Evolutionary conservation across 1,139 yeast genomes (phyloP).

Genomic region (Debaryomycetaceae sp.): DNA sequence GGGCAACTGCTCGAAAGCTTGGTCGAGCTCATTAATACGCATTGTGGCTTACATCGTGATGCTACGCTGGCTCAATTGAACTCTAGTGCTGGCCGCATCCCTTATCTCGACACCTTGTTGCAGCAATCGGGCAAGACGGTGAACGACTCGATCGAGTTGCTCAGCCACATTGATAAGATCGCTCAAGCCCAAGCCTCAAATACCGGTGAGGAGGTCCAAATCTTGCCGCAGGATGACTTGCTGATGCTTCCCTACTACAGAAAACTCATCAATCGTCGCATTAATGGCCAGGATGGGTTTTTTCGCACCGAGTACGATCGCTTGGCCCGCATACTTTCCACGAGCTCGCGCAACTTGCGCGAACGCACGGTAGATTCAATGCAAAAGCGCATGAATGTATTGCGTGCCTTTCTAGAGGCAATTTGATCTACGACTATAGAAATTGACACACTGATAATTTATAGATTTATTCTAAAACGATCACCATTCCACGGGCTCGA

Average conservation of each 20-base stretch:
- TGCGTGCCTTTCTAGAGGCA: slow-evolving; percentile 28
- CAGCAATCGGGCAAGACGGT: slow-evolving; percentile 7
- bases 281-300: slow-evolving; percentile 44
- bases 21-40: slow-evolving; percentile 45
- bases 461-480: slow-evolving; percentile 3
- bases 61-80: slow-evolving; percentile 45
- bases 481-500: slow-evolving; percentile 53
- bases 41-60: slow-evolving; percentile 53
- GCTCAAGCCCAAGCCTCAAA: slow-evolving; percentile 1
- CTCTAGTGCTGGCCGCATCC: slow-evolving; percentile 52
- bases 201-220: slow-evolving; percentile 1
- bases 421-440: slow-evolving; percentile 3
- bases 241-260: slow-evolving; percentile 39
- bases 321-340: slow-evolving; percentile 40
- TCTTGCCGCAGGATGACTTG: slow-evolving; percentile 12
- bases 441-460: neutral
- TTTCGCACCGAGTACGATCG: slow-evolving; percentile 50
- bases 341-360: slow-evolving; percentile 30
- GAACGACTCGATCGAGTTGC: slow-evolving; percentile 11
- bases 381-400: slow-evolving; percentile 45
- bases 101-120: slow-evolving; percentile 35
- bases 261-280: slow-evolving; percentile 46
- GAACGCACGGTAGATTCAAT: slow-evolving; percentile 39
- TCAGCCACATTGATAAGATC: slow-evolving; percentile 9
- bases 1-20: slow-evolving; percentile 39